phyloP scores from a whole-genome alignment of 1,139 yeast species.

The Yamadazyma dushanensis region DNA sequence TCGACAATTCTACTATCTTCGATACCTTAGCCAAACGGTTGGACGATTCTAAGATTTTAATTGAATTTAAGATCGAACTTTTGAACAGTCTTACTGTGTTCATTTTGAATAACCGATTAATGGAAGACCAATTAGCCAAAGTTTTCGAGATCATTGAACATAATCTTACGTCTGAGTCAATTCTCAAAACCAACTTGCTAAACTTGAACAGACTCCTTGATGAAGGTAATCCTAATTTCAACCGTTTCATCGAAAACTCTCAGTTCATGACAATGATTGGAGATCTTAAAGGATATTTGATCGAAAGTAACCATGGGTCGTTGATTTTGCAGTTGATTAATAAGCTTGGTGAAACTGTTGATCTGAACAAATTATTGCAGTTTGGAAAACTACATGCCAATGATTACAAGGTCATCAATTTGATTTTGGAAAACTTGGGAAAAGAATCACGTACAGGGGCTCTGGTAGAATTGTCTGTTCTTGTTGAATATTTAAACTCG shows the following conservation, averaged over 20 bases:
- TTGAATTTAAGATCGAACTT: constrained; percentile 17
- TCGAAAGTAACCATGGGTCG: constrained; percentile 1
- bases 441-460: background rate
- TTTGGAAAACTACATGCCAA: constrained; percentile 8
- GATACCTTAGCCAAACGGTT: constrained; percentile 12
- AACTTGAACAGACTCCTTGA: constrained; percentile 13
- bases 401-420: constrained; percentile 12
- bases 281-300: background rate
- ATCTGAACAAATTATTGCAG: constrained; percentile 9
- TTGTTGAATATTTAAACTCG: constrained; percentile 30
- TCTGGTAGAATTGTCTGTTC: constrained; percentile 4
- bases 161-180: constrained; percentile 13
- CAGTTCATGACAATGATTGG: constrained; percentile 1
- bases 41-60: constrained; percentile 12
- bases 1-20: constrained; percentile 9
- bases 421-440: constrained; percentile 12
- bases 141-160: constrained; percentile 9
- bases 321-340: constrained; percentile 13
- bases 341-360: constrained; percentile 11
- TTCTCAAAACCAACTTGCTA: constrained; percentile 11
- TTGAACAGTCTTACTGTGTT: constrained; percentile 13
- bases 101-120: constrained; percentile 7
- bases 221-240: constrained; percentile 9
- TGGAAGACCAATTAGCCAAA: constrained; percentile 2
- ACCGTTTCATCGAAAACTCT: constrained; percentile 5